A percentile compares a stretch with the other conserved stretches of the same genome.
Evolutionary conservation across 345 rosid genomes (phyloP).

Genomic region (Salix caprea): DNA sequence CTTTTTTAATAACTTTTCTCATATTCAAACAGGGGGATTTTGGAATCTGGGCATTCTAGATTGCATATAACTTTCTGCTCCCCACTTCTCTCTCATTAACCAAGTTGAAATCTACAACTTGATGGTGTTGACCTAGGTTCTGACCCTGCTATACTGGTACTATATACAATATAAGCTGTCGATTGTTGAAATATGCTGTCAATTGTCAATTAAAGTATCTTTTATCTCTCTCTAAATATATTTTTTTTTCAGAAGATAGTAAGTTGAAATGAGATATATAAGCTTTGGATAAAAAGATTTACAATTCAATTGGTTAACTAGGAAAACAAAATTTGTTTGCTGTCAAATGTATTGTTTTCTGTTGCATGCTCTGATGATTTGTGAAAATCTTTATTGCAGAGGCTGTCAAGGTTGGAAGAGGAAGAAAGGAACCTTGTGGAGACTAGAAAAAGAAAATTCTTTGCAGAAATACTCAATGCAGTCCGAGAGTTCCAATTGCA

Average conservation of each 20-base stretch:
- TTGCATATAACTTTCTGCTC: slow-evolving; percentile 4
- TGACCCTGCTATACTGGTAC: neutral
- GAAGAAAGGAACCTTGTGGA: slow-evolving; percentile 76
- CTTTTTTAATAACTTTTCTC: neutral
- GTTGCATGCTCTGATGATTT: slow-evolving; percentile 20
- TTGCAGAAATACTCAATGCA: slow-evolving; percentile 81
- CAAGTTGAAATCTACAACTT: neutral
- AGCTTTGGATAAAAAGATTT: neutral
- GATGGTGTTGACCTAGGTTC: neutral
- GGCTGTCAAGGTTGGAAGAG: slow-evolving; percentile 79
- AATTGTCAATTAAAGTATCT: neutral
- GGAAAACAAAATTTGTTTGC: neutral
- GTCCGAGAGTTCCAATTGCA: slow-evolving; percentile 87
- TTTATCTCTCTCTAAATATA: neutral
- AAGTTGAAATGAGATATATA: neutral
- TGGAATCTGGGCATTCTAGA: slow-evolving; percentile 6
- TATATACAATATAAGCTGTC: neutral
- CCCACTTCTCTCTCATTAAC: neutral
- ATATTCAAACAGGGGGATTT: neutral
- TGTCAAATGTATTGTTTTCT: neutral
- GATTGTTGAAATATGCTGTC: neutral
- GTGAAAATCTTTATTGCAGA: slow-evolving; percentile 44
- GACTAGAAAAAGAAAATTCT: slow-evolving; percentile 78
- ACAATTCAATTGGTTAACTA: neutral
- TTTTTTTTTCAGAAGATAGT: neutral